These are phyloP conservation scores for Trichoderma parareesei DNA, from an alignment of 495 filamentous ascomycete species.

Conservation along the genomic window DNA sequence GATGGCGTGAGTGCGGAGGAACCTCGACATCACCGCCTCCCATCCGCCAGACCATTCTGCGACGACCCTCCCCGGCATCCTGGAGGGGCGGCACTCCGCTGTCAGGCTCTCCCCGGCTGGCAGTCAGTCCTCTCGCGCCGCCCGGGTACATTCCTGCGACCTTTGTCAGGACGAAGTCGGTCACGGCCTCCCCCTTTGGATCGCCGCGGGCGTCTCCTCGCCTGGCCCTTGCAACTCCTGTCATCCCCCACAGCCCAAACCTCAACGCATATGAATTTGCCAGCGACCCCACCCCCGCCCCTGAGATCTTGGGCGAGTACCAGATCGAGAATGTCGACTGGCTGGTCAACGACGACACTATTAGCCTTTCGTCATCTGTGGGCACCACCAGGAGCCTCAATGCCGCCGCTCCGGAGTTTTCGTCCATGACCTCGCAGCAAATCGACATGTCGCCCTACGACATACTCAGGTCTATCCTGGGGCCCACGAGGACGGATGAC, in stretches of 20 bases:
- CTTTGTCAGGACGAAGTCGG: conserved; percentile 65
- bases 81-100: conserved; percentile 80
- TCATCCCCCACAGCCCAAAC: conserved; percentile 91
- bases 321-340: conserved; percentile 93
- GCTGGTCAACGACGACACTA: conserved; percentile 85
- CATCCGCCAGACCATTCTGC: conserved; percentile 79
- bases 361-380: conserved; percentile 66
- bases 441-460: conserved; percentile 96
- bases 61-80: conserved; percentile 82
- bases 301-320: conserved; percentile 84
- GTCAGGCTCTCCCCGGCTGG: conserved; percentile 65
- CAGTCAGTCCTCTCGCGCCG: conserved; percentile 71
- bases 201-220: conserved; percentile 91
- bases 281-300: conserved; percentile 60
- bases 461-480: conserved; percentile 91
- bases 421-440: conserved; percentile 57
- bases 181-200: conserved; percentile 80
- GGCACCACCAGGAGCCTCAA: conserved; percentile 58
- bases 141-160: conserved; percentile 73
- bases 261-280: conserved; percentile 89
- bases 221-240: conserved; percentile 78
- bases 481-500: conserved; percentile 80
- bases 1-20: conserved; percentile 70
- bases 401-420: conserved; percentile 69
- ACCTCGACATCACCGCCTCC: conserved; percentile 70